Evolutionary conservation across 495 filamentous ascomycete genomes (phyloP).

Genomic region (Filosporella fistucella): DNA sequence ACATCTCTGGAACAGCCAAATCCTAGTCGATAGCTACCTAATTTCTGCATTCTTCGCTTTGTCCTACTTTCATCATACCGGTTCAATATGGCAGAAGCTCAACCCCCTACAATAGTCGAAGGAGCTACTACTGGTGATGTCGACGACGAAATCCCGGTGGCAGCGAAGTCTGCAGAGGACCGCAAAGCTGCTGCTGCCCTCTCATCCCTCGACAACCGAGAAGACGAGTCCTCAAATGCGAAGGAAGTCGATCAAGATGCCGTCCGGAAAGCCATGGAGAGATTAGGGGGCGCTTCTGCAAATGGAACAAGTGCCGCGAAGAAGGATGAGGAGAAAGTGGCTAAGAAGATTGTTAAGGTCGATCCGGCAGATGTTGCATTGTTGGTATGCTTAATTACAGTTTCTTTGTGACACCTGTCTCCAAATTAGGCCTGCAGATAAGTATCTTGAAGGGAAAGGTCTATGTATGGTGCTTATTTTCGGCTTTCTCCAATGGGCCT

Average conservation of each 20-base stretch:
- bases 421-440: too few species aligned
- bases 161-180: conserved; percentile 73
- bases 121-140: conserved; percentile 55
- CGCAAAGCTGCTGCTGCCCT: conserved; percentile 88
- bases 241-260: conserved; percentile 76
- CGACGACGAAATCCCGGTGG: conserved; percentile 54
- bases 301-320: conserved; percentile 28
- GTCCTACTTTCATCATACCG: too few species aligned
- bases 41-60: too few species aligned
- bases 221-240: conserved; percentile 43
- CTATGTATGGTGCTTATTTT: too few species aligned
- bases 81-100: conserved; percentile 54
- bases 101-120: conserved; percentile 51
- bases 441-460: too few species aligned
- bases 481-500: too few species aligned
- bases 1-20: conserved; percentile 7
- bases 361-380: conserved; percentile 60
- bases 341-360: conserved; percentile 60
- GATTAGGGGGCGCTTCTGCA: conserved; percentile 41
- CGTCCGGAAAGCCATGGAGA: conserved; percentile 77
- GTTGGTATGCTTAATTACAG: conserved; percentile 43
- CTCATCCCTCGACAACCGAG: conserved; percentile 57
- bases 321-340: conserved; percentile 36
- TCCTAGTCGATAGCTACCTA: too few species aligned
- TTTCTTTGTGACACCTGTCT: too few species aligned